Percentiles rank a stretch among this genome's conserved stretches.
Conservation (phyloP, 306 rosid genomes). For the Leucaena leucocephala region DNA sequence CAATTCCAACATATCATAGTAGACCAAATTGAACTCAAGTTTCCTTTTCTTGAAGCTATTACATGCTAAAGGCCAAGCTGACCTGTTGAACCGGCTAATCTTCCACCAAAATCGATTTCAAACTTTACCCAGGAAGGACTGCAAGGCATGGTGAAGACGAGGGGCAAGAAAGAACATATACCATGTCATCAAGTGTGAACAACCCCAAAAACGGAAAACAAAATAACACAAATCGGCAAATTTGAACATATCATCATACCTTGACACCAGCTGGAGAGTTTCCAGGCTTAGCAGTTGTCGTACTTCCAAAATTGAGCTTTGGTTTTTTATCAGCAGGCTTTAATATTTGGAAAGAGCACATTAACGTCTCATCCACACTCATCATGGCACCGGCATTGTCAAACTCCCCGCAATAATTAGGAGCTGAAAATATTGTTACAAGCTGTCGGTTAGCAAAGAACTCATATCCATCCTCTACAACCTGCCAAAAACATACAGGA, state of each 20-base stretch:
- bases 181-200: background rate
- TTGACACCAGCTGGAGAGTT: conserved; percentile 63
- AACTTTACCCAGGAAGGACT: conserved; percentile 76
- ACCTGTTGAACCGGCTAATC: conserved; percentile 40
- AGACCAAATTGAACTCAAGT: conserved; percentile 46
- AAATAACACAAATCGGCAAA: conserved; percentile 16
- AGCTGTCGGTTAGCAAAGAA: conserved; percentile 86
- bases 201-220: background rate
- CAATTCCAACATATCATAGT: conserved; percentile 53
- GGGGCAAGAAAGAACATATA: background rate
- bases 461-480: conserved; percentile 94
- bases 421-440: conserved; percentile 94
- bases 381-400: conserved; percentile 99
- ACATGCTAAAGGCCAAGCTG: conserved; percentile 43
- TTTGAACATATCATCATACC: conserved; percentile 44
- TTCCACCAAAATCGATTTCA: conserved; percentile 44
- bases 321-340: conserved; percentile 76
- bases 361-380: conserved; percentile 93
- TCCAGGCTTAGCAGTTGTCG: conserved; percentile 74
- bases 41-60: conserved; percentile 43
- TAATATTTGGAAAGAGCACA: conserved; percentile 97
- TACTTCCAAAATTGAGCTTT: conserved; percentile 64
- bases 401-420: conserved; percentile 94
- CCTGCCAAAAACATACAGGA: conserved; percentile 53
- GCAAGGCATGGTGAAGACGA: conserved; percentile 39